Base-by-base conservation (phyloP, 345 rosid genomes). In the Camelina laxa region DNA sequence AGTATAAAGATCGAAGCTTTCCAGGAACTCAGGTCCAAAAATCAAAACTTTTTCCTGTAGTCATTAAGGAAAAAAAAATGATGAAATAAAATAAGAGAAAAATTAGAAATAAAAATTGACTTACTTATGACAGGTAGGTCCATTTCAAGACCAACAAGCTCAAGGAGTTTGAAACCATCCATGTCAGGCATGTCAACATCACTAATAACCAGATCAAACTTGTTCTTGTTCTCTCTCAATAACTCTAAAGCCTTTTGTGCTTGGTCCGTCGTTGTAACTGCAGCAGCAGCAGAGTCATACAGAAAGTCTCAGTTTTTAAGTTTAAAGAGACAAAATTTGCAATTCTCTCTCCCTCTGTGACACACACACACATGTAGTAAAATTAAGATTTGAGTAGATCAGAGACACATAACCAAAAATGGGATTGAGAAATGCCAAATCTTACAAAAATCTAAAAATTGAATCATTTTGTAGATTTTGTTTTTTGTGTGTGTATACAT, bases 131-230 rank as follows among this genome's bases (percentile, higher is more conserved):
- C 97, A 42, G 99, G 99, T 72, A 95, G 96, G 84, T 95, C 99
- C 99, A 95, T 95, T 83, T 95, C 99, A 30, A 95, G 91, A 71
- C 99, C 99, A 65, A 92, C 97, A 33, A 80, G 92, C 79, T 95
- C 99, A 5, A 95, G 91, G 31, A 95, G 97, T 56, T 88, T 95
- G 69, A 95, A 95, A 19, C 99, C 99, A 64, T 95, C 97, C 98
- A 91, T 95, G 83, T 95, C 99, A 45, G 99, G 99, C 99, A 95
- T 95, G 86, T 92, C 89, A 54, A 95, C 97, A 77, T 91, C 99
- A 53, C 97, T 95, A 60, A 95, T 90, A 21, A 95, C 97, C 22
- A 92, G 93, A 85, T 90, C 99, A 81, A 81, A 95, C 50, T 88
- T 89, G 77, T 89, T 93, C 81, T 88, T 91, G 84, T 84, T 85